Conservation (phyloP, 2,329 filamentous ascomycete species). For the Metarhizium robertsii region DNA sequence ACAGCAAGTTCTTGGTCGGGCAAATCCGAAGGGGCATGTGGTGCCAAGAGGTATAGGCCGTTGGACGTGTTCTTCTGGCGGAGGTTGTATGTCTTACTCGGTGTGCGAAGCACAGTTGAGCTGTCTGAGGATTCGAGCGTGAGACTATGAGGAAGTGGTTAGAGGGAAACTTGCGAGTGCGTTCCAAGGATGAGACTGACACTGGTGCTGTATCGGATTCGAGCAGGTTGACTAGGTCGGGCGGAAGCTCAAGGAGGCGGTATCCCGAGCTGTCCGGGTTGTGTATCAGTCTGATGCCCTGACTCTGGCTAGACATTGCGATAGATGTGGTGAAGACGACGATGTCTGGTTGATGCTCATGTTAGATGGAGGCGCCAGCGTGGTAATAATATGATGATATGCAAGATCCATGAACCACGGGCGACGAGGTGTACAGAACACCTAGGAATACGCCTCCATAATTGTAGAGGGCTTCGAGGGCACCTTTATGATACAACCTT, state of each 20-base stretch:
- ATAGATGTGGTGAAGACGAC: background rate
- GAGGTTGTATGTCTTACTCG: constrained; percentile 44
- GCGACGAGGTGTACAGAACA: too few relatives aligned
- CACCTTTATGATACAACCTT: too few relatives aligned
- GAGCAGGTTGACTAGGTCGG: constrained; percentile 46
- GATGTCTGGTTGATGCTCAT: background rate
- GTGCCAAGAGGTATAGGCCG: constrained; percentile 47
- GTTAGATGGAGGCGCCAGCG: background rate
- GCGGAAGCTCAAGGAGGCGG: constrained; percentile 53
- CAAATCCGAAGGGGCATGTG: constrained; percentile 11
- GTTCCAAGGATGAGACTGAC: constrained; percentile 28
- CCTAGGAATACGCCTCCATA: too few relatives aligned
- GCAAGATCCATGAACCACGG: background rate
- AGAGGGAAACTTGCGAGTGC: background rate
- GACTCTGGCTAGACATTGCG: constrained; percentile 36
- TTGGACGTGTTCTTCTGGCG: constrained; percentile 62
- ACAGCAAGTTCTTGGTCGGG: constrained; percentile 31
- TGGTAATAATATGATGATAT: background rate
- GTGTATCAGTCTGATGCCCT: constrained; percentile 42
- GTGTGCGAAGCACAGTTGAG: constrained; percentile 41
- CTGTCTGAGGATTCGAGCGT: constrained; percentile 39
- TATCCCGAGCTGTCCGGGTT: constrained; percentile 40
- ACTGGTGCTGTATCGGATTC: constrained; percentile 43
- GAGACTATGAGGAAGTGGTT: constrained; percentile 24
- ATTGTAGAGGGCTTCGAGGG: too few relatives aligned